Base-by-base conservation (phyloP, 768 basidiomycete genomes). In the Mycena metata region DNA sequence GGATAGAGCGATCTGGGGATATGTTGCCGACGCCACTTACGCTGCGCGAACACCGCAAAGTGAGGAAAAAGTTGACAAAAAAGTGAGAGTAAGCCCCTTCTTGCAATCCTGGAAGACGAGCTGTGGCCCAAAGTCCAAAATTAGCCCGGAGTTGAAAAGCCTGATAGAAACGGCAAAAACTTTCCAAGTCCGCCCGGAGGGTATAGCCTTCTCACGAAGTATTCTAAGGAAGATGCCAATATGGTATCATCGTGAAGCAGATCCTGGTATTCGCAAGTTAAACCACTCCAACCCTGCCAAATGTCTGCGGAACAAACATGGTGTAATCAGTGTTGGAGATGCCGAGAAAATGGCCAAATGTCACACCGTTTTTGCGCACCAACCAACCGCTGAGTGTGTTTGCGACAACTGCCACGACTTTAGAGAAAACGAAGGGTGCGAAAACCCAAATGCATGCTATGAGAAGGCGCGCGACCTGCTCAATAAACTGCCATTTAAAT, bases 1-100 rank as follows among this genome's bases (percentile, higher is more conserved):
- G 3, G 23, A 68, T 3, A 17, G 73, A 13, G 65, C 74, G 1
- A 45, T 59, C 11, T 75, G 74, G 74, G 62, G 70, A 0, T 49
- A 43, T 33, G 35, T 75, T 9, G 74, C 74, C 0, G 73, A 76
- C 35, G 73, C 60, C 7, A 61, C 67, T 0, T 47, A 71, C 13
- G 69, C 59, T 55, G 3, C 26, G 5, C 1, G 15, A 60, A 41
- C 1, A 67, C 66, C 24, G 3, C 24, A 50, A 50, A 50, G 24
- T 16, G 10, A 12, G 49, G 5, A 66, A 16, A 16, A 35, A 13
- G 23, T 60, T 5, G 59, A 15, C 33, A 8, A 47, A 9, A n/a
- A 46, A 12, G 36, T 36, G 12, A 36, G 36, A 12, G 36, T 50
- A 2, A 50, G 26, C 49, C 49, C 49, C n/a, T 21, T 47, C 46